A percentile compares a stretch with the other conserved stretches of the same genome.
These are phyloP conservation scores for Cokeromyces recurvatus DNA, from an alignment of 371 early-diverging fungal species.

Conservation along the genomic window DNA sequence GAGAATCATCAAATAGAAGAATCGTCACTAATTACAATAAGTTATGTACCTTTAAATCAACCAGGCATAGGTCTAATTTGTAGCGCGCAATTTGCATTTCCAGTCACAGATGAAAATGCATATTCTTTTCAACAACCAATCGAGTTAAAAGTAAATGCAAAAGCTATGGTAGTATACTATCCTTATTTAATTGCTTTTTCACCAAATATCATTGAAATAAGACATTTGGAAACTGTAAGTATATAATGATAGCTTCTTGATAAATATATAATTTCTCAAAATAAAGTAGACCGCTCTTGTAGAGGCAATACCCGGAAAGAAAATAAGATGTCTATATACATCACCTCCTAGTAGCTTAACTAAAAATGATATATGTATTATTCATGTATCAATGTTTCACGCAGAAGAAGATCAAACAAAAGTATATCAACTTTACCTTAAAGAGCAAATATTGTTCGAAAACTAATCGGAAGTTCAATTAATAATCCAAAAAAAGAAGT, in stretches of 20 bases:
- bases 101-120: constrained; percentile 5
- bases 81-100: constrained; percentile 9
- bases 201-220: constrained; percentile 28
- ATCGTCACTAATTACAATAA: too few relatives aligned
- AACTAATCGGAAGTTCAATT: too few relatives aligned
- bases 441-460: too few relatives aligned
- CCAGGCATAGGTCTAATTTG: constrained; percentile 8
- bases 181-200: constrained; percentile 37
- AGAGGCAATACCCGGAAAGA: constrained; percentile 13
- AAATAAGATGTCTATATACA: constrained; percentile 9
- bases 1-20: too few relatives aligned
- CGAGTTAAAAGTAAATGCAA: constrained; percentile 22
- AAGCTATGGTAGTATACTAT: constrained; percentile 18
- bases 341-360: too few relatives aligned
- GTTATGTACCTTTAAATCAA: constrained; percentile 8
- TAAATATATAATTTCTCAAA: neutral
- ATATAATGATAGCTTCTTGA: neutral
- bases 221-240: constrained; percentile 37
- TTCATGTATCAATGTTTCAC: constrained; percentile 18
- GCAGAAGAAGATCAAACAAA: too few relatives aligned
- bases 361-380: neutral
- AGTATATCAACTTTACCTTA: too few relatives aligned
- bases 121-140: constrained; percentile 13
- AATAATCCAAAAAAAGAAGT: constrained; percentile 8
- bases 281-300: constrained; percentile 10